Evolutionary conservation across 2,329 filamentous ascomycete genomes (phyloP), one percentile per base, ranked within the genome.

Genomic region (Colletotrichum sp.): DNA sequence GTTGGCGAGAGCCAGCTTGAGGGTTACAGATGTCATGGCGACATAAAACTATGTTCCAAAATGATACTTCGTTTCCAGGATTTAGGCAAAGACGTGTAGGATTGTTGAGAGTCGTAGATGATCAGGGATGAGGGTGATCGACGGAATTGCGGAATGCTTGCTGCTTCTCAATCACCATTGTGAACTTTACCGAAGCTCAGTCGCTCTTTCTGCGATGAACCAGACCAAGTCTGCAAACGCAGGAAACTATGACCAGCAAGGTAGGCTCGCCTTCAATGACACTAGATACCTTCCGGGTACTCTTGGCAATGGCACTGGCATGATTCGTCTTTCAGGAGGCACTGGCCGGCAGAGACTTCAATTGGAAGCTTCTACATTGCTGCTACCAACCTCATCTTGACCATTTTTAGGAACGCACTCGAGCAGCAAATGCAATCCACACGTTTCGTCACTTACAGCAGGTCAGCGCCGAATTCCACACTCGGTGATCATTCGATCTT

Each of bases 361-460:
- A 52, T 1, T 52, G n/a, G 0, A 52, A 52, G 43, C n/a, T 52
- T 52, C 3, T 1, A 1, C 1, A 24, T 21, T 13, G 2, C n/a
- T 7, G 43, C 43, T 52, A 21, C 43, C 9, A 52, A 21, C n/a
- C 43, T 52, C n/a, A 52, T 10, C 43, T 48, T n/a, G 10, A 13
- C 1, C 5, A 18, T n/a, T 21, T 7, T 13, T 7, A 21, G n/a
- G 43, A 52, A 13, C 10, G n/a, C 43, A 52, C 43, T 52, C 12
- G 8, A 21, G n/a, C n/a, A 52, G 43, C 43, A 52, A 12, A n/a
- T n/a, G 16, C 9, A 48, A n/a, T 12, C 18, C 39, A 18, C 8
- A n/a, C 39, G 18, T n/a, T 48, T 18, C 18, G 39, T 52, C n/a
- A 52, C 6, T 21, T 13, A 21, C 2, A 13, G 6, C 43, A 52